A percentile compares a stretch with the other conserved stretches of the same genome.
phyloP scores from a whole-genome alignment of 177 flowering plant genomes.

The Vitis hybrid region DNA sequence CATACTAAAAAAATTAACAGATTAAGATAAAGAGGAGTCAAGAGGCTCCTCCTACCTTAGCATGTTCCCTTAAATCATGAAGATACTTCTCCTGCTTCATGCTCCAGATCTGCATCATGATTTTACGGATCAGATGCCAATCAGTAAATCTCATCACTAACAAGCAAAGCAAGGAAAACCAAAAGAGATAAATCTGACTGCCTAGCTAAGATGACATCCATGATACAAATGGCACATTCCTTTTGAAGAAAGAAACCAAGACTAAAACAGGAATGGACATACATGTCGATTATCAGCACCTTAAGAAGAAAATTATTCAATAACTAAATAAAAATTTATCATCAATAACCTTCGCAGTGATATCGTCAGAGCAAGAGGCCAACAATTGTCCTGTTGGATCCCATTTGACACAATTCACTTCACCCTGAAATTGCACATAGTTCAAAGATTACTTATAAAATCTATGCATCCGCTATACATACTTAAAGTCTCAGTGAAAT shows the following conservation, averaged over 20 bases:
- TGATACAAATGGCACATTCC: background rate
- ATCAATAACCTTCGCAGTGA: conserved; percentile 78
- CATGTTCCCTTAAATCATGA: conserved; percentile 82
- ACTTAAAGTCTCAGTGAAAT: too few relatives aligned
- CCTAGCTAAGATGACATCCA: background rate
- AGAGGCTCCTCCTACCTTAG: conserved; percentile 48
- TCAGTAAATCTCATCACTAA: background rate
- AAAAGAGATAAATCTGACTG: background rate
- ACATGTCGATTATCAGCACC: background rate
- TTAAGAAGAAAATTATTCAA: background rate
- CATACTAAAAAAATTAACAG: background rate
- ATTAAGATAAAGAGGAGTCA: background rate
- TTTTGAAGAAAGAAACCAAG: background rate
- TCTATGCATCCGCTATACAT: too few relatives aligned
- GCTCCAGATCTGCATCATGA: conserved; percentile 81
- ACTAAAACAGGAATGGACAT: background rate
- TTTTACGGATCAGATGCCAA: conserved; percentile 1
- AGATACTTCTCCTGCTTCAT: conserved; percentile 77
- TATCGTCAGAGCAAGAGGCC: conserved; percentile 98
- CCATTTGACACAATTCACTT: conserved; percentile 98
- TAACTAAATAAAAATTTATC: background rate
- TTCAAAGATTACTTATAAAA: background rate
- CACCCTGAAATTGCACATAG: conserved; percentile 62
- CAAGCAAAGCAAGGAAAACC: background rate
- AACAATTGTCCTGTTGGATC: conserved; percentile 87